phyloP scores from a whole-genome alignment of 169 alveolate species.

The Cryptosporidium ubiquitum region DNA sequence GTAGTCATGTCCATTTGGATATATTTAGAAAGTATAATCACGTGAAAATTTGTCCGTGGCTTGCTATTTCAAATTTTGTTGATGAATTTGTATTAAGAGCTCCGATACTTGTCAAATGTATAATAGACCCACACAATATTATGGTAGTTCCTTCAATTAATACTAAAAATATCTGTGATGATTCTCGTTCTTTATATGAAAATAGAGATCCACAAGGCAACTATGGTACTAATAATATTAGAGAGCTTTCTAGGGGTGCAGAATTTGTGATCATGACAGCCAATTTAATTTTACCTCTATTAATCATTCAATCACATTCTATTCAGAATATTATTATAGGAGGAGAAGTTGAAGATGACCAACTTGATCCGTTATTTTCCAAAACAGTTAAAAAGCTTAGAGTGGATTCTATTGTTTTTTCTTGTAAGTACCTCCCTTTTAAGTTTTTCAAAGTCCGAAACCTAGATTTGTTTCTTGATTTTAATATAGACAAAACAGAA shows the following conservation, averaged over 20 bases:
- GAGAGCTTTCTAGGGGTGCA: constrained; percentile 5
- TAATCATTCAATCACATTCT: constrained; percentile 57
- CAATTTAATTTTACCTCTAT: constrained; percentile 24
- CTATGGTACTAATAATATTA: background rate
- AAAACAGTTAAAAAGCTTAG: constrained; percentile 14
- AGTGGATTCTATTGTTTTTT: constrained; percentile 51
- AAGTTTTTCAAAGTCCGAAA: constrained; percentile 51
- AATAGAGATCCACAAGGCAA: background rate
- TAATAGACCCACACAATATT: constrained; percentile 46
- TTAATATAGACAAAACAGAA: constrained; percentile 60
- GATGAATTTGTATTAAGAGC: constrained; percentile 69
- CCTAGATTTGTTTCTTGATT: constrained; percentile 48
- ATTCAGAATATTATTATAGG: constrained; percentile 61
- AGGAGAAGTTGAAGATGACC: background rate
- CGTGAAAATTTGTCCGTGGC: constrained; percentile 72
- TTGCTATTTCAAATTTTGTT: constrained; percentile 63
- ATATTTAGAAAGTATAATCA: constrained; percentile 37
- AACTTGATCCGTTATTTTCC: background rate
- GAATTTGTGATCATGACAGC: constrained; percentile 64
- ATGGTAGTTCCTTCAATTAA: constrained; percentile 57
- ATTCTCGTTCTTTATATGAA: background rate
- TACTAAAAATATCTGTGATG: background rate
- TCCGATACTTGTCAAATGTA: constrained; percentile 59
- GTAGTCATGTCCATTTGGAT: constrained; percentile 67
- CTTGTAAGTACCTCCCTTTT: constrained; percentile 59